Conservation (phyloP, 352 stramenopile genomes). For the Pythium volutum region DNA sequence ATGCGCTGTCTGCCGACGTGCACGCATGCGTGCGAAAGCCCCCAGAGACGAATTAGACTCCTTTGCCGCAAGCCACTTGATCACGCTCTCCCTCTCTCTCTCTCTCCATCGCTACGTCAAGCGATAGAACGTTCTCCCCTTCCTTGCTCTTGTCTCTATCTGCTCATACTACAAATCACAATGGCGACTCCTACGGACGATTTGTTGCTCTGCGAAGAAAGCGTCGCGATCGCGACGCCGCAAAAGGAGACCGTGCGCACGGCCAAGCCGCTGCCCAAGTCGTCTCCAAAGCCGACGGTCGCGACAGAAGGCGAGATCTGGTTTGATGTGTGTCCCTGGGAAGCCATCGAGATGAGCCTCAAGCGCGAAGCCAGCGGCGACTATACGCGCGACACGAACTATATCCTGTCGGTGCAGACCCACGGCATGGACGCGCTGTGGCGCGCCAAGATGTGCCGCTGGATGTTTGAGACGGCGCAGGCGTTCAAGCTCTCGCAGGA, state of each 20-base stretch:
- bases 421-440: conserved; percentile 64
- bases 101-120: neutral
- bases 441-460: conserved; percentile 69
- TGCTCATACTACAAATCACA: conserved; percentile 4
- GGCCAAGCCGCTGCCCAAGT: neutral
- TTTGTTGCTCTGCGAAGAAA: conserved; percentile 25
- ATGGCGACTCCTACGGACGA: conserved; percentile 16
- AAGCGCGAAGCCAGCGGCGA: conserved; percentile 18
- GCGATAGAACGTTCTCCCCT: neutral
- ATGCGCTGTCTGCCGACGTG: neutral
- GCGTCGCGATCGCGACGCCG: conserved; percentile 20
- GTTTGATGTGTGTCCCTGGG: conserved; percentile 17
- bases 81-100: neutral
- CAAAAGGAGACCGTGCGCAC: conserved; percentile 9
- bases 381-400: conserved; percentile 36
- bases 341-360: conserved; percentile 24
- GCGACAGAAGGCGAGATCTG: neutral
- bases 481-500: conserved; percentile 72
- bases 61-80: conserved; percentile 1
- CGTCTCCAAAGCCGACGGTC: neutral
- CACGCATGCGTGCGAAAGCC: neutral
- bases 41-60: conserved; percentile 20
- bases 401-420: conserved; percentile 42
- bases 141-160: neutral
- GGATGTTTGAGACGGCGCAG: conserved; percentile 76